These are phyloP conservation scores for Lactarius hatsudake DNA, from an alignment of 768 basidiomycete genomes.

Conservation along the genomic window DNA sequence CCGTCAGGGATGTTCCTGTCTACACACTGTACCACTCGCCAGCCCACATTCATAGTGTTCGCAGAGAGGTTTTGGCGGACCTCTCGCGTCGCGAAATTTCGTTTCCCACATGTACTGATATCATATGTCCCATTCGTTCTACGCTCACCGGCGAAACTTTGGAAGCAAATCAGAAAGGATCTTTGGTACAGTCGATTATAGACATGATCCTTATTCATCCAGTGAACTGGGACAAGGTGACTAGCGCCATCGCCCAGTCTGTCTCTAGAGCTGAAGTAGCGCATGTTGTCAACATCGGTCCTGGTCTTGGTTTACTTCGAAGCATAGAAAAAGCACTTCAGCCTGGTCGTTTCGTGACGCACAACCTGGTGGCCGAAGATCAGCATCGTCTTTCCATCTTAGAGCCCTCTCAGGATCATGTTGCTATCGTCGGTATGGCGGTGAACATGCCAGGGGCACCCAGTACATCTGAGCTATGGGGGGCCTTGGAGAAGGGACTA, in stretches of 20 bases:
- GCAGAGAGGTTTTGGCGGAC: constrained; percentile 45
- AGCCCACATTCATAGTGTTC: constrained; percentile 34
- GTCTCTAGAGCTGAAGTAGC: constrained; percentile 32
- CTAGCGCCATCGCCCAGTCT: constrained; percentile 27
- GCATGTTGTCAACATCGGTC: constrained; percentile 50
- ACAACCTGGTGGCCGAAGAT: constrained; percentile 11
- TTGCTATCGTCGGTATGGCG: constrained; percentile 75
- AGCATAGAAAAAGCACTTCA: constrained; percentile 39
- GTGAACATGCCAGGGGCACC: constrained; percentile 53
- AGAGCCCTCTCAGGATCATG: constrained; percentile 43
- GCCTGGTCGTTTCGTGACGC: constrained; percentile 20
- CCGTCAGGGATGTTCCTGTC: constrained; percentile 45
- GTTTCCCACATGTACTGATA: constrained; percentile 49
- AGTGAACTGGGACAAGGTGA: constrained; percentile 47
- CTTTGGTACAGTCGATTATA: constrained; percentile 21
- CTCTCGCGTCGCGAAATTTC: constrained; percentile 42
- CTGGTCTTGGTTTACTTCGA: constrained; percentile 42
- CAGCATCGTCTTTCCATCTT: not conserved
- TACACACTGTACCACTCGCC: constrained; percentile 54
- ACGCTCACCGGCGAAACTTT: constrained; percentile 21
- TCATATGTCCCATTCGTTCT: constrained; percentile 32
- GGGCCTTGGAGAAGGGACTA: constrained; percentile 51
- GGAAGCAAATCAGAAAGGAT: constrained; percentile 1
- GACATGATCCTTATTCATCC: constrained; percentile 26
- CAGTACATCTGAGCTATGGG: constrained; percentile 52